Conservation (phyloP, 768 basidiomycete genomes). For the Nidularia pulvinata region DNA sequence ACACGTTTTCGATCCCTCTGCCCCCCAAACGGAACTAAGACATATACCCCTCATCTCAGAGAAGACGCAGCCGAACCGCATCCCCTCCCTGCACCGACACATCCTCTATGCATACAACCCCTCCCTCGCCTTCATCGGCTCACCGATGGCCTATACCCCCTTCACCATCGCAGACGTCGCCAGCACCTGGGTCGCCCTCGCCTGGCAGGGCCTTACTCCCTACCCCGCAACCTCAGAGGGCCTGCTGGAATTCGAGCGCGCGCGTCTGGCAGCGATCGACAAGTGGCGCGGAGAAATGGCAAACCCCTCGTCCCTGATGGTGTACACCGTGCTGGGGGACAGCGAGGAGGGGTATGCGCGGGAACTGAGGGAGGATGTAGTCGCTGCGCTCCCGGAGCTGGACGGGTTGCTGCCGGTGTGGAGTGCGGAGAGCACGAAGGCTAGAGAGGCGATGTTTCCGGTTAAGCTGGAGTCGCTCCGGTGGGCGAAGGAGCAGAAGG, state of each 20-base stretch:
- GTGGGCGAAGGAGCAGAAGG: slow-evolving; percentile 14
- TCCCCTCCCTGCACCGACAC: slow-evolving; percentile 43
- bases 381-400: slow-evolving; percentile 21
- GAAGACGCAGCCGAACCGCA: slow-evolving; percentile 25
- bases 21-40: not conserved
- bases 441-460: slow-evolving; percentile 31
- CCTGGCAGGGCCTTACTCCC: slow-evolving; percentile 27
- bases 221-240: slow-evolving; percentile 30
- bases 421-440: slow-evolving; percentile 25
- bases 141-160: slow-evolving; percentile 40
- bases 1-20: slow-evolving; percentile 21
- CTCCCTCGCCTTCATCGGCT: slow-evolving; percentile 43
- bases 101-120: slow-evolving; percentile 46
- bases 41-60: slow-evolving; percentile 24
- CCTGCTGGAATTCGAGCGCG: slow-evolving; percentile 33
- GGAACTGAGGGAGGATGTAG: slow-evolving; percentile 30
- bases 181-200: slow-evolving; percentile 47
- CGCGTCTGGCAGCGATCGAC: slow-evolving; percentile 25
- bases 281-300: slow-evolving; percentile 11
- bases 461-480: slow-evolving; percentile 29
- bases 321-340: slow-evolving; percentile 31
- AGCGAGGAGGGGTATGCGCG: slow-evolving; percentile 32
- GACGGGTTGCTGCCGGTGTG: slow-evolving; percentile 28
- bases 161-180: slow-evolving; percentile 47
- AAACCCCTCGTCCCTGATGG: slow-evolving; percentile 27